Conservation (phyloP, 176 grass and related monocot genomes). For the Oryza longistaminata region DNA sequence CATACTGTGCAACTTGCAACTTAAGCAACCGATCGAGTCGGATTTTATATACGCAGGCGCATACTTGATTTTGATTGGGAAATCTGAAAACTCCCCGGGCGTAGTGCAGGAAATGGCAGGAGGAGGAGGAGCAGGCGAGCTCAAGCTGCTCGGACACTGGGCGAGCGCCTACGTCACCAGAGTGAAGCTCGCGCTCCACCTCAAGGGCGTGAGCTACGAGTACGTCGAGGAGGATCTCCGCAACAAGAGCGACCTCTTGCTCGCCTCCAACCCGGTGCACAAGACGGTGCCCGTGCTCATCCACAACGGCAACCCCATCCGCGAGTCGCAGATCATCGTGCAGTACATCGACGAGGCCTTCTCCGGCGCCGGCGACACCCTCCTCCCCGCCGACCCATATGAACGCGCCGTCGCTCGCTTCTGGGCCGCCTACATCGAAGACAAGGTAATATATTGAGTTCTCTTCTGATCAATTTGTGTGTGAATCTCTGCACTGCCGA, state of each 20-base stretch:
- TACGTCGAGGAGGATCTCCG: not conserved
- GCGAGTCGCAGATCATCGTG: conserved; percentile 47
- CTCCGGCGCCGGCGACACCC: not conserved
- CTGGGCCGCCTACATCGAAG: conserved; percentile 51
- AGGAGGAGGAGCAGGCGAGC: not conserved
- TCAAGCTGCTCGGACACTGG: conserved; percentile 43
- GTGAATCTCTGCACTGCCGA: too few relatives aligned
- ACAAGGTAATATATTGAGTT: conserved; percentile 41
- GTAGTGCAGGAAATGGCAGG: not conserved
- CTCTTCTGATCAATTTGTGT: too few relatives aligned
- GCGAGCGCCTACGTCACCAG: conserved; percentile 26
- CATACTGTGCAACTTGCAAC: not conserved
- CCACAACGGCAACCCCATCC: conserved; percentile 42
- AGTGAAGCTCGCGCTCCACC: conserved; percentile 36
- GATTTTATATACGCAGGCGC: too few relatives aligned
- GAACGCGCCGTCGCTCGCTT: conserved; percentile 54
- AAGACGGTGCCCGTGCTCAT: conserved; percentile 61
- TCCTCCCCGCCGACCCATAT: conserved; percentile 51
- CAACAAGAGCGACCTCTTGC: conserved; percentile 43
- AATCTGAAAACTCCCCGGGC: not conserved
- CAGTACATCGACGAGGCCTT: conserved; percentile 62
- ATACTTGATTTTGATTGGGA: not conserved
- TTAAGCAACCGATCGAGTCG: not conserved
- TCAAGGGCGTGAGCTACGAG: conserved; percentile 37
- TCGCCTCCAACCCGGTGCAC: conserved; percentile 40